Evolutionary conservation across 202 grass and related monocot species (phyloP).

Genomic region (Musa balbisiana): DNA sequence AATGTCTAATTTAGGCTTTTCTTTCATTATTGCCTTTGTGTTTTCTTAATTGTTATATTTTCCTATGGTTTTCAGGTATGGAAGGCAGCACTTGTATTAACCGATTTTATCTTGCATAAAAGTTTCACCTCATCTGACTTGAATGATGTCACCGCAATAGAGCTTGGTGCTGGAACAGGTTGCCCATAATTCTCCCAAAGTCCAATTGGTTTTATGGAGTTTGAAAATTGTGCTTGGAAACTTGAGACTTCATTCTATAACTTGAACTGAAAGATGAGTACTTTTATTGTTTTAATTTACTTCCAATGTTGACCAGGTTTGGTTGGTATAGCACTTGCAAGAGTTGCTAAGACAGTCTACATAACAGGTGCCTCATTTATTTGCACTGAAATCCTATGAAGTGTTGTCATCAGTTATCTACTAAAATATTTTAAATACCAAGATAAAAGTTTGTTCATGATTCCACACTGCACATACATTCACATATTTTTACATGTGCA

Average conservation of each 20-base stretch:
- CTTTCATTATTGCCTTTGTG: background rate
- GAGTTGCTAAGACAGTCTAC: constrained; percentile 46
- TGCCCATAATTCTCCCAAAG: background rate
- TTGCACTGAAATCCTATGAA: too few species aligned
- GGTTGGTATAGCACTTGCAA: constrained; percentile 47
- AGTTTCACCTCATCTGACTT: constrained; percentile 54
- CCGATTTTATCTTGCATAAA: constrained; percentile 64
- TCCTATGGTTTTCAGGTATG: constrained; percentile 47
- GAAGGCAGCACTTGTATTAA: constrained; percentile 58
- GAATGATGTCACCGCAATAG: constrained; percentile 50
- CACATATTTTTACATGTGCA: background rate
- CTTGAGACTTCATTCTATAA: background rate
- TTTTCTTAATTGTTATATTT: constrained; percentile 3
- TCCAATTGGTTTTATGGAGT: constrained; percentile 1
- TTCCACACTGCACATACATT: background rate
- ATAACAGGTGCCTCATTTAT: constrained; percentile 53
- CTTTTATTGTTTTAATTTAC: background rate
- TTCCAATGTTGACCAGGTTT: constrained; percentile 42
- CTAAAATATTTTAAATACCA: background rate
- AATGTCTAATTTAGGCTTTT: background rate
- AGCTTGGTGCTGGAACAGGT: constrained; percentile 90
- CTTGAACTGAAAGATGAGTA: background rate
- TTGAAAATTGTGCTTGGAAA: background rate
- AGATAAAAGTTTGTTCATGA: background rate
- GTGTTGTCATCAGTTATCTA: background rate